Evolutionary conservation across 2,329 filamentous ascomycete species (phyloP).

Genomic region (Fusarium coicis): DNA sequence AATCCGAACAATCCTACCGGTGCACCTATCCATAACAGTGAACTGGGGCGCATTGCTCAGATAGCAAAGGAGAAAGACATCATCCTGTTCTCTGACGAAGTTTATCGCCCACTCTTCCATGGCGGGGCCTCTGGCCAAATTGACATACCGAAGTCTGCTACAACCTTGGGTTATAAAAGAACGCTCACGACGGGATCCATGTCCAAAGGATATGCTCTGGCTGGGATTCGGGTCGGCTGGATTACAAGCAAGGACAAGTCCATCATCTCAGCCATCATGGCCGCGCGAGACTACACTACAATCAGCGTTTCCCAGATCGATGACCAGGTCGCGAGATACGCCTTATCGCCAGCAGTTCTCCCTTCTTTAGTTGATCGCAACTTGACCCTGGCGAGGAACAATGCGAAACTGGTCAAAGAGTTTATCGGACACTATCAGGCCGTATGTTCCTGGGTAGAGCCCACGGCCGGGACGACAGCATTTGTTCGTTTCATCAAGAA

Average conservation of each 20-base stretch:
- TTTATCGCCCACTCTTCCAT: constrained; percentile 87
- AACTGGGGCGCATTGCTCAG: constrained; percentile 70
- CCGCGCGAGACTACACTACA: constrained; percentile 82
- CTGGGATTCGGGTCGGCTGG: constrained; percentile 87
- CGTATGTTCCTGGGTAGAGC: constrained; percentile 76
- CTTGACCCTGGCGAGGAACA: constrained; percentile 70
- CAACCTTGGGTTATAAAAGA: constrained; percentile 77
- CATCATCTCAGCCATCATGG: constrained; percentile 72
- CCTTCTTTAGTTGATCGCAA: constrained; percentile 64
- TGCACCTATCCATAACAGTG: constrained; percentile 70
- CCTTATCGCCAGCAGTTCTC: constrained; percentile 65
- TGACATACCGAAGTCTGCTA: constrained; percentile 69
- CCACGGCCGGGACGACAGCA: constrained; percentile 81
- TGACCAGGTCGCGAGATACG: constrained; percentile 80
- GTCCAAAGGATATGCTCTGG: constrained; percentile 86
- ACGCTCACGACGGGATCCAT: constrained; percentile 81
- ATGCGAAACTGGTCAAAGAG: constrained; percentile 71
- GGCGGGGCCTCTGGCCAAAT: constrained; percentile 60
- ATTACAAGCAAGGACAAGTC: constrained; percentile 72
- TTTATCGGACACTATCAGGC: constrained; percentile 74
- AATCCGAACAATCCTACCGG: constrained; percentile 89
- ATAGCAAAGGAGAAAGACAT: constrained; percentile 72
- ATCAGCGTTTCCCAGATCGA: constrained; percentile 88
- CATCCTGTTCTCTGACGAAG: constrained; percentile 79
- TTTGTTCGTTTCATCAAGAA: constrained; percentile 76